Base-by-base conservation (phyloP, 306 rosid genomes). In the Cyclanthera cordifolia region DNA sequence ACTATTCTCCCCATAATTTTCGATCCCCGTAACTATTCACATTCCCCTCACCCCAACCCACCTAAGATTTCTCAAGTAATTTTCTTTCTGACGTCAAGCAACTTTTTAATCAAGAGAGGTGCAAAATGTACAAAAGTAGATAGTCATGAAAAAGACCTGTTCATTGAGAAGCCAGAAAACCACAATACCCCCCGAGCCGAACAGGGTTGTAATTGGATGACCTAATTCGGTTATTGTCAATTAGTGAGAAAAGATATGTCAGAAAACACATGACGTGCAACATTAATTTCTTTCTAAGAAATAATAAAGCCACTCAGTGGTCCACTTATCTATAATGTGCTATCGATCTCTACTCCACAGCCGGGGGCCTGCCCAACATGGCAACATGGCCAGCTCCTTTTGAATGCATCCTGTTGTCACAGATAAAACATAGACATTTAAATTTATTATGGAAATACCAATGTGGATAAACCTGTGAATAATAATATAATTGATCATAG, bases 301-400 rank as follows among this genome's bases (percentile, higher is more conserved):
- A 46, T 47, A 16, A 66, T 47, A 47, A 24, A 46, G n/a, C 39
- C 15, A 66, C 4, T 14, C 53, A 47, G 65, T 70, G 80, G 75
- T 73, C 83, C 88, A 78, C 87, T 75, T 46, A 79, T 79, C 77
- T 37, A 52, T 70, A 68, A 80, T 73, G 75, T 54, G 68, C 75
- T 72, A 23, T 65, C 70, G 14, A 65, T 64, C 79, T 58, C 71
- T 45, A 43, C 47, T 43, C 50, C 57, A 59, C 56, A 66, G 43
- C 72, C 46, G 60, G 67, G 77, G 77, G 39, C 83, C 80, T 69
- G 37, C 75, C 59, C 58, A 69, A 53, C 70, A 39, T 39, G 19
- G 30, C 69, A 63, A 63, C 19, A 46, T 65, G 15, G 71, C 48
- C 55, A 66, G 34, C 55, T 47, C 43, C 71, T 47, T 43, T 66